Evolutionary conservation across 139 green algal species (phyloP).

Genomic region (Coelastrella sp.): DNA sequence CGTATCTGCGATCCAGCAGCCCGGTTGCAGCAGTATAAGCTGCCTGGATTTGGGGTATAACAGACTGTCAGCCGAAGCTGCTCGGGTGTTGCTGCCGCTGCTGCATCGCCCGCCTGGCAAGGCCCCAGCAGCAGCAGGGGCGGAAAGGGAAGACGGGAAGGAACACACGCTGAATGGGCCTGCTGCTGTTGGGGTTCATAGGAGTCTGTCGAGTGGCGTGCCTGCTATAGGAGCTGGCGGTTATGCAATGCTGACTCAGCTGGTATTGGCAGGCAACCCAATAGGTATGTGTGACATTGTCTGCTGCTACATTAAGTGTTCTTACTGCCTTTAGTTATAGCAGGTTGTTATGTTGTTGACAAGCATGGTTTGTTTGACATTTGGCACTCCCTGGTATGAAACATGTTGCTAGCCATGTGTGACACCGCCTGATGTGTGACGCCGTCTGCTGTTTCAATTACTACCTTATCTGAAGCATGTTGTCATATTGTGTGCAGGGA

Average conservation of each 20-base stretch:
- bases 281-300: slow-evolving; percentile 15
- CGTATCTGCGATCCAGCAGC: background rate
- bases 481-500: no score
- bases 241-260: slow-evolving; percentile 33
- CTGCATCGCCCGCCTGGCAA: slow-evolving; percentile 38
- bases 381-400: no score
- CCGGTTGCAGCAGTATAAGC: slow-evolving; percentile 7
- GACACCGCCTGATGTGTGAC: no score
- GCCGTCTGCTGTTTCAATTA: no score
- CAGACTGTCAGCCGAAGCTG: background rate
- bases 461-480: no score
- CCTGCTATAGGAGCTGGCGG: background rate
- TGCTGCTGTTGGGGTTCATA: background rate
- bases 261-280: slow-evolving; percentile 49
- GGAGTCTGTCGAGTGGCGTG: no score
- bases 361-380: background rate
- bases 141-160: background rate
- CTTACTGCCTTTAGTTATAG: no score
- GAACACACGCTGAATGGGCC: background rate
- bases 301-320: background rate
- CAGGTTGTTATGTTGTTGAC: background rate
- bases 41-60: slow-evolving; percentile 55
- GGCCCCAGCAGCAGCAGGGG: background rate
- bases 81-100: slow-evolving; percentile 46
- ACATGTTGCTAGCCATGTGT: no score